A percentile compares a stretch with the other conserved stretches of the same genome.
Evolutionary conservation across 164 flowering plant genomes (phyloP).

Genomic region (Tetracentron sinense): DNA sequence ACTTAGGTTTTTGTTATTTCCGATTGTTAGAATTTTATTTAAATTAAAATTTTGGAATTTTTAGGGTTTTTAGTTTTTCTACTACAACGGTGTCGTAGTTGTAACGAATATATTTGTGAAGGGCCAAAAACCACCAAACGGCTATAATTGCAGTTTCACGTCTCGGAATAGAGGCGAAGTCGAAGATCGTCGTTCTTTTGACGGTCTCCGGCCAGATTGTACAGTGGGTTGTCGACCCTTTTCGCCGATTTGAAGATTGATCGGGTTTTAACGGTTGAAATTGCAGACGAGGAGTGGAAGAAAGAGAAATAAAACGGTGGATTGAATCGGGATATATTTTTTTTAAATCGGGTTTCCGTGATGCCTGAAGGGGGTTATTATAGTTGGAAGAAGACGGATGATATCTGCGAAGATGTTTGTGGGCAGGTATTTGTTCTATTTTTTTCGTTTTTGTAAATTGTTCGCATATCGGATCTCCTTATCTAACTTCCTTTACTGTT

Average conservation of each 20-base stretch:
- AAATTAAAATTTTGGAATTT: too few species aligned
- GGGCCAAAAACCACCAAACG: not conserved
- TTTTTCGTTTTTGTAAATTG: not conserved
- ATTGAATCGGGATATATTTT: not conserved
- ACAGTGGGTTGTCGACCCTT: not conserved
- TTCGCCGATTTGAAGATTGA: not conserved
- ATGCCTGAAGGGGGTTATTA: constrained; percentile 62
- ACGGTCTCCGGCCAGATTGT: not conserved
- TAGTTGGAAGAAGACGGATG: constrained; percentile 72
- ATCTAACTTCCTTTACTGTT: not conserved
- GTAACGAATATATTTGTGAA: too few species aligned
- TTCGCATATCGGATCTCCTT: not conserved
- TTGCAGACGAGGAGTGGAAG: not conserved
- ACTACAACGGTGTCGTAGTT: too few species aligned
- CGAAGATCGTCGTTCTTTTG: not conserved
- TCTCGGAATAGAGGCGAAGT: not conserved
- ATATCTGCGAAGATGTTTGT: constrained; percentile 67
- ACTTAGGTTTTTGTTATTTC: too few species aligned
- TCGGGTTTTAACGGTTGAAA: not conserved
- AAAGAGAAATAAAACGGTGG: not conserved
- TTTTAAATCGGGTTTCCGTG: not conserved
- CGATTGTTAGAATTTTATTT: too few species aligned
- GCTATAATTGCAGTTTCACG: not conserved
- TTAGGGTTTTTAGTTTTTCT: too few species aligned
- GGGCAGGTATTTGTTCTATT: constrained; percentile 52